Conservation (phyloP, 2,329 filamentous ascomycete genomes). For the Colletotrichum chrysophilum region DNA sequence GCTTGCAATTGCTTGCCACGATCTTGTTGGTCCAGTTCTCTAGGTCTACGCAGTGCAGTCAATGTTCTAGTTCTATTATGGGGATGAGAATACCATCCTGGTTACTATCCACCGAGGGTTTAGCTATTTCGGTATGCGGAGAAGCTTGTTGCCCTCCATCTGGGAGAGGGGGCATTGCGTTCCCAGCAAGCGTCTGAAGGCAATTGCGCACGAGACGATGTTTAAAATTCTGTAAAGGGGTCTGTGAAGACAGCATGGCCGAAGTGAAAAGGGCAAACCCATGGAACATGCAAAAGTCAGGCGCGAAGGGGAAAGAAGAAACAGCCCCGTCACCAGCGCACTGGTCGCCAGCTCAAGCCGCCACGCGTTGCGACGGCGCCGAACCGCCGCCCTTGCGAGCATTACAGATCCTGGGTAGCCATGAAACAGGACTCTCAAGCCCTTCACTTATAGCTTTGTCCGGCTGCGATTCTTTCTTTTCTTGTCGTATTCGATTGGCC, state of each 20-base stretch:
- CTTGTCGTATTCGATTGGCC: neutral
- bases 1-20: neutral
- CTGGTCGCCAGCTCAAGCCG: neutral
- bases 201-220: neutral
- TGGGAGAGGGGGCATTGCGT: neutral
- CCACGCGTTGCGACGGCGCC: neutral
- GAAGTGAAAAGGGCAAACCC: neutral
- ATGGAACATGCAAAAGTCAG: neutral
- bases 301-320: neutral
- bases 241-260: neutral
- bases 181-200: neutral
- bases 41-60: neutral
- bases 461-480: neutral
- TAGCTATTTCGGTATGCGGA: neutral
- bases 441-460: neutral
- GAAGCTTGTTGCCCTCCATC: neutral
- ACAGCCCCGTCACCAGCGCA: neutral
- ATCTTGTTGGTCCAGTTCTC: neutral
- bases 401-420: neutral
- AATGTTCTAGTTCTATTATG: neutral
- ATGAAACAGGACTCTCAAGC: constrained; percentile 4
- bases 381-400: neutral
- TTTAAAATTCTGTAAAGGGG: neutral
- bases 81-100: neutral
- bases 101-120: neutral